Base-by-base conservation (phyloP, 2,329 filamentous ascomycete species). In the Diaporthe sp. region DNA sequence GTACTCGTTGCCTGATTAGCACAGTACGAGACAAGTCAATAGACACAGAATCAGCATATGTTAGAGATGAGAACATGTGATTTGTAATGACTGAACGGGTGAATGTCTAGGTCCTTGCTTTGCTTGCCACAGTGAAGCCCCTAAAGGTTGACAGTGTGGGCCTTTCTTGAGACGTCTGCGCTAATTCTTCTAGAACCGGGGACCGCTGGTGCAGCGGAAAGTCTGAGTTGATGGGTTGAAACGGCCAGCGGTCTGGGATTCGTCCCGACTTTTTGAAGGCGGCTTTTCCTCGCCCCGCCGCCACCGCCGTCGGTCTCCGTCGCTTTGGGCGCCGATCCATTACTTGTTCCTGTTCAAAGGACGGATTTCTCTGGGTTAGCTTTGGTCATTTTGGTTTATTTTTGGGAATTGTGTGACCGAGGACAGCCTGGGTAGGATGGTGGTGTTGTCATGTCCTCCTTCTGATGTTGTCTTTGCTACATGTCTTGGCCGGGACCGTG, bases 201-300 rank as follows among this genome's bases (percentile, higher is more conserved):
- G 64, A 54, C 28, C 64, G 47, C 10, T 35, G 45, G 30, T 22
- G 22, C 6, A 28, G 47, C 47, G 33, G 61, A 68, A 68, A 68
- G 45, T 35, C 33, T 30, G 22, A 40, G 15, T 12, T 22, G 30
- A 68, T 40, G 33, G 64, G 64, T 54, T 68, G 64, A 68, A 68
- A 68, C 64, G 47, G 47, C 47, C n/a, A 52, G 64, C 10, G 47
- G 64, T 68, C 45, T 68, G 64, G 64, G 64, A 68, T 68, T 68
- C 64, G 25, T 68, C 64, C 64, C 45, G 64, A 54, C 47, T 54
- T 13, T 54, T 13, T 47, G 61, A n/a, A 6, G 15, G 28, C 42
- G 58, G 9, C 35, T 10, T 5, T 45, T 45, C 25, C 25, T 47
- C 8, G 12, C 42, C 6, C 61, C 42, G 22, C 33, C 22, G 17